These are phyloP conservation scores for Eudorina sp. DNA, from an alignment of 139 green algal species.

Conservation along the genomic window DNA sequence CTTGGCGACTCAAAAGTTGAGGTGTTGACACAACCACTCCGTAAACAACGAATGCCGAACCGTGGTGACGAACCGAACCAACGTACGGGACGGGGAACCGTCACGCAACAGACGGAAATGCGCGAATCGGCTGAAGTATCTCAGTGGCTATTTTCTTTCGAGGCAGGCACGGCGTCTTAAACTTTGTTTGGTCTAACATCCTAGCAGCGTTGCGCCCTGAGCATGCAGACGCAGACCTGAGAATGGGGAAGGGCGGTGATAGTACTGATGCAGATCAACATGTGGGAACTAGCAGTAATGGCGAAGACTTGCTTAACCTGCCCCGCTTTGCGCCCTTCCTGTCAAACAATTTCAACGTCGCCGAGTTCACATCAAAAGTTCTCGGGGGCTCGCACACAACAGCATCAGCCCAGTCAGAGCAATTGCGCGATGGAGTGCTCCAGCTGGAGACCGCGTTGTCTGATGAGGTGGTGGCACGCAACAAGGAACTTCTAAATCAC, in stretches of 20 bases:
- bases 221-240: too few species aligned
- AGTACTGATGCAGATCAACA: conserved; percentile 4
- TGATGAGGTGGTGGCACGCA: conserved; percentile 63
- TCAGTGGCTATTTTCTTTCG: too few species aligned
- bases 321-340: conserved; percentile 53
- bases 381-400: conserved; percentile 76
- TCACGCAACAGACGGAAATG: too few species aligned
- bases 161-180: too few species aligned
- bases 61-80: too few species aligned
- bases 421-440: conserved; percentile 74
- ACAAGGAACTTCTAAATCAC: conserved; percentile 68
- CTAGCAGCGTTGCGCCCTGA: too few species aligned
- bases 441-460: conserved; percentile 73
- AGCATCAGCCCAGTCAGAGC: conserved; percentile 72
- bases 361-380: conserved; percentile 76
- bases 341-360: conserved; percentile 73
- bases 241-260: conserved; percentile 38
- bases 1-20: too few species aligned
- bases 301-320: not conserved
- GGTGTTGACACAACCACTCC: too few species aligned
- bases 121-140: too few species aligned
- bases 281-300: not conserved
- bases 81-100: too few species aligned
- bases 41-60: too few species aligned
- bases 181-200: too few species aligned